Conservation (phyloP, 805 yeast genomes). For the Priceomyces haplophilus region DNA sequence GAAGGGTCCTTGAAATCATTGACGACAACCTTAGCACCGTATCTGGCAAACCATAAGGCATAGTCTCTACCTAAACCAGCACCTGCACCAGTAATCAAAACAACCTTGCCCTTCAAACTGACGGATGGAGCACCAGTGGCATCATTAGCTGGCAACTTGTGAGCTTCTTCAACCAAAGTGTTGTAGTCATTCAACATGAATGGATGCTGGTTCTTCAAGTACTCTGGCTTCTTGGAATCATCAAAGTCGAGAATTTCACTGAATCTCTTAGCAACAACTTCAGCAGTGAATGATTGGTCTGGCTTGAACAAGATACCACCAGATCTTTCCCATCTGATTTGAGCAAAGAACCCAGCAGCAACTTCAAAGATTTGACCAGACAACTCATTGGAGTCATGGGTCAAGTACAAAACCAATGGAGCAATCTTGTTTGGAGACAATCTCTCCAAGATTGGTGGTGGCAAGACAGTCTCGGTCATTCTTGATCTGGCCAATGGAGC, state of each 20-base stretch:
- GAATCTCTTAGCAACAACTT: conserved; percentile 69
- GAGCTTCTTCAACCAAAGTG: conserved; percentile 51
- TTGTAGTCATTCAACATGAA: conserved; percentile 67
- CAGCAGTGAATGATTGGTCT: conserved; percentile 75
- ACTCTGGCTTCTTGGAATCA: conserved; percentile 49
- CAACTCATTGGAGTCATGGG: conserved; percentile 59
- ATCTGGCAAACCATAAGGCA: conserved; percentile 78
- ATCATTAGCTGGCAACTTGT: conserved; percentile 51
- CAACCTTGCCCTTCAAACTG: conserved; percentile 78
- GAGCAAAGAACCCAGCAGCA: conserved; percentile 92
- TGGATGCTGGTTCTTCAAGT: conserved; percentile 63
- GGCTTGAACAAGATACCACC: conserved; percentile 83
- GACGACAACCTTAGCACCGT: conserved; percentile 93
- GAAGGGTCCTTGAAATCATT: conserved; percentile 82
- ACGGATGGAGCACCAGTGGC: conserved; percentile 39
- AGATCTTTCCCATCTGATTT: conserved; percentile 92
- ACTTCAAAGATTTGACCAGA: conserved; percentile 82
- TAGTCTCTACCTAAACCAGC: conserved; percentile 91
- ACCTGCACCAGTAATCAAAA: conserved; percentile 92
- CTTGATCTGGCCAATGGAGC: conserved; percentile 95
- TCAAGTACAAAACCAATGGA: conserved; percentile 81
- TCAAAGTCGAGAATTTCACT: conserved; percentile 61
- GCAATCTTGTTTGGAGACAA: conserved; percentile 85
- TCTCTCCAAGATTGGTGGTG: conserved; percentile 77
- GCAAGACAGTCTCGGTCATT: conserved; percentile 90